These are phyloP conservation scores for Peniophora sp. DNA, from an alignment of 1,284 basidiomycete species.

Conservation along the genomic window DNA sequence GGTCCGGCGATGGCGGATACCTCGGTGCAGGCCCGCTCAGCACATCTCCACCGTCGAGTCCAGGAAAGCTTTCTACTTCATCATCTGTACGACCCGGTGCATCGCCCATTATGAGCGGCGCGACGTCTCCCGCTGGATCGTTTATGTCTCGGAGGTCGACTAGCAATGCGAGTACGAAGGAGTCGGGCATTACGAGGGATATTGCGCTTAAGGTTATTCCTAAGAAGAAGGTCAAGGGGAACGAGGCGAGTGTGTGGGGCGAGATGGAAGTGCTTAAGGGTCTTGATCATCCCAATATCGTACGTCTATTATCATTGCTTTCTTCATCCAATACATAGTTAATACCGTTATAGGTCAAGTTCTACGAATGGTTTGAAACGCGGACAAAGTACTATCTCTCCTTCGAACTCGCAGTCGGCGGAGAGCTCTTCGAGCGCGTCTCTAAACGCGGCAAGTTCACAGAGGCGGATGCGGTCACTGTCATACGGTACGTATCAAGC, in stretches of 20 bases:
- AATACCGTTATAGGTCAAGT: constrained; percentile 62
- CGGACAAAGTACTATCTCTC: constrained; percentile 86
- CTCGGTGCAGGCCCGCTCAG: constrained; percentile 3
- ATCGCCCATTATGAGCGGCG: constrained; percentile 1
- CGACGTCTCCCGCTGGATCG: constrained; percentile 8
- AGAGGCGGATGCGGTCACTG: constrained; percentile 75
- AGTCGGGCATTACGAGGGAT: constrained; percentile 42
- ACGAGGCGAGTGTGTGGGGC: constrained; percentile 76
- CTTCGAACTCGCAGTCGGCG: constrained; percentile 87
- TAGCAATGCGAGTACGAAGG: constrained; percentile 8
- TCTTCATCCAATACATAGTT: neutral
- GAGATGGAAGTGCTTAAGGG: constrained; percentile 89
- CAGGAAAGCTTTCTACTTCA: constrained; percentile 2
- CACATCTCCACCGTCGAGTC: constrained; percentile 3
- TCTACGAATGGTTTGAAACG: constrained; percentile 91
- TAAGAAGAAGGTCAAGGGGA: constrained; percentile 89
- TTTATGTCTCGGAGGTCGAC: constrained; percentile 10
- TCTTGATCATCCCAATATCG: constrained; percentile 84
- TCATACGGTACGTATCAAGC: constrained; percentile 63
- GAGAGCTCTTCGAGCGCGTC: constrained; percentile 86
- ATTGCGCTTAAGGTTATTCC: constrained; percentile 86
- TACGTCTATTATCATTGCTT: constrained; percentile 29
- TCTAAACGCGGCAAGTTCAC: constrained; percentile 81
- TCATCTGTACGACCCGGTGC: constrained; percentile 2
- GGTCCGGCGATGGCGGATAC: constrained; percentile 13